A percentile compares a stretch with the other conserved stretches of the same genome.
These are phyloP conservation scores for sweet orange (Citrus sinensis) DNA, from an alignment of 345 rosid genomes.

Conservation along the genomic window DVS_A1.0 CM039162.1:24601001-24601500, in stretches of 20 bases:
- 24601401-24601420: constrained; percentile 14
- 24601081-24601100: neutral
- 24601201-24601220: neutral
- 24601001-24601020: constrained; percentile 94
- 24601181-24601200: neutral
- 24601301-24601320: constrained; percentile 52
- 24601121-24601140: neutral
- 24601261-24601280: constrained; percentile 85
- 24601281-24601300: constrained; percentile 57
- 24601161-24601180: neutral
- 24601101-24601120: neutral
- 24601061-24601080: neutral
- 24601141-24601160: neutral
- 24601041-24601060: neutral
- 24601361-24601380: constrained; percentile 80
- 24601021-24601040: constrained; percentile 18
- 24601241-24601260: constrained; percentile 96
- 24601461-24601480: constrained; percentile 87
- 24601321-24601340: constrained; percentile 90
- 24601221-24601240: constrained; percentile 96
- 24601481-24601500: constrained; percentile 85
- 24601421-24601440: constrained; percentile 19
- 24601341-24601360: constrained; percentile 83
- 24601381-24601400: constrained; percentile 38
- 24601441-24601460: constrained; percentile 16